Evolutionary conservation across 192 early-diverging fungal genomes (phyloP).

Genomic region (Hyaloraphidium curvatum): DNA sequence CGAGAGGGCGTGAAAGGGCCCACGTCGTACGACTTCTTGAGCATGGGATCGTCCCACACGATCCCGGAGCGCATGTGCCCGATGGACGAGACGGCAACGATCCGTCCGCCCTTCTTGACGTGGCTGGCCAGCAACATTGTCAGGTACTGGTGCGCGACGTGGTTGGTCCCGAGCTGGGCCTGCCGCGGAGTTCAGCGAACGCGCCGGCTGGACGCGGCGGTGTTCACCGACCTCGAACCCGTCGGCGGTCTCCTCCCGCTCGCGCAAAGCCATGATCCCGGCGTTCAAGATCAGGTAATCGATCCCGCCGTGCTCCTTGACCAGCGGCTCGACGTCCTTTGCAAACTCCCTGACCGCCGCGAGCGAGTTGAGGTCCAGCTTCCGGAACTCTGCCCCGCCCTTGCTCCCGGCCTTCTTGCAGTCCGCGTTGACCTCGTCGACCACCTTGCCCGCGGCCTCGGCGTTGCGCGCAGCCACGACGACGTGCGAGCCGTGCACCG

Average conservation of each 20-base stretch:
- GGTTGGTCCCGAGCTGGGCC: slow-evolving; percentile 3
- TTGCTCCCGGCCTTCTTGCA: too few relatives aligned
- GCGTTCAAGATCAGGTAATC: neutral
- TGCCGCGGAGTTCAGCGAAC: too few relatives aligned
- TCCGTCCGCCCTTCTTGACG: neutral
- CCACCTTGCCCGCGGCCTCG: neutral
- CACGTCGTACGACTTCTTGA: neutral
- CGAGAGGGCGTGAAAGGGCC: neutral
- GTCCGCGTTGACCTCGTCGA: neutral
- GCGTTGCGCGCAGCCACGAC: neutral
- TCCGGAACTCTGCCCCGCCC: too few relatives aligned
- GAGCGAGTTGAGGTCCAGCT: neutral
- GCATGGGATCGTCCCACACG: neutral
- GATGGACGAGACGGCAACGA: neutral
- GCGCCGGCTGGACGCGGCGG: too few relatives aligned
- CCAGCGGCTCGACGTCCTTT: neutral
- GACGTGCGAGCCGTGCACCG: neutral
- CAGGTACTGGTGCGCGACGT: neutral
- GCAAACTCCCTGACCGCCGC: neutral
- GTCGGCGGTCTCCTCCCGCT: neutral
- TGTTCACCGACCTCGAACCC: too few relatives aligned
- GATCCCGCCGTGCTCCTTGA: neutral
- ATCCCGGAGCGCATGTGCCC: neutral
- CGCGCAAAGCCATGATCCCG: neutral
- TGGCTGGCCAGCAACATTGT: neutral